Evolutionary conservation across 208 protist genomes (phyloP), one percentile per base, ranked within the genome.

Genomic region (Willaertia magna): DNA sequence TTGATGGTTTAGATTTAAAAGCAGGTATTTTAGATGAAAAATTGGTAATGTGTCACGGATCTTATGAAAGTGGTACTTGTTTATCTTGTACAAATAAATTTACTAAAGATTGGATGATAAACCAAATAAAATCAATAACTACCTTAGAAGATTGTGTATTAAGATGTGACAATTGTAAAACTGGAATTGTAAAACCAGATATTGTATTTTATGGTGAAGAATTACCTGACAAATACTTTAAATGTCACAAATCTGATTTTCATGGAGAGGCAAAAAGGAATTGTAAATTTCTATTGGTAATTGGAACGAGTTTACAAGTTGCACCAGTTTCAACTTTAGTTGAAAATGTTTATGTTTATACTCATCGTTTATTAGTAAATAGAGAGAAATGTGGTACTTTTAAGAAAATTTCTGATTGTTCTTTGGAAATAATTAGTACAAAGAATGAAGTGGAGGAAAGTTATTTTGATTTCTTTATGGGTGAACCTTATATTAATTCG

Each of bases 131-230:
- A 79, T 34, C 16, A 22, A 49, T 12, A 49, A 40, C 22, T 20
- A 2, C 18, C 4, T 4, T 16, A n/a, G 43, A 4, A 26, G n/a
- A 7, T 34, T 20, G 14, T 40, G 39, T 81, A 39, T 14, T n/a
- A 47, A 14, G 30, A 0, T 93, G 92, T 61, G 11, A 39, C 26
- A 14, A 67, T 39, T 86, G 55, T 67, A 30, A 84, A 39, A 89
- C 88, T 12, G 92, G 92, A 1, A 86, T 98, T 26, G 90, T 98
- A 6, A 98, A 98, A 88, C 97, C 97, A 7, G 94, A 97, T 87
- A 94, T 99, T 49, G 95, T 98, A 22, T 98, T 99, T 76, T 99
- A 98, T 87, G 96, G 96, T 43, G 97, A 99, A 86, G 86, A 88
- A 46, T 90, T 99, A 18, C 97, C 96, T 1, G 87, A 92, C 20